Evolutionary conservation across 2,329 filamentous ascomycete species (phyloP), one percentile per base, ranked within the genome.

Genomic region (Nannizziopsis arthrosporioides): DNA sequence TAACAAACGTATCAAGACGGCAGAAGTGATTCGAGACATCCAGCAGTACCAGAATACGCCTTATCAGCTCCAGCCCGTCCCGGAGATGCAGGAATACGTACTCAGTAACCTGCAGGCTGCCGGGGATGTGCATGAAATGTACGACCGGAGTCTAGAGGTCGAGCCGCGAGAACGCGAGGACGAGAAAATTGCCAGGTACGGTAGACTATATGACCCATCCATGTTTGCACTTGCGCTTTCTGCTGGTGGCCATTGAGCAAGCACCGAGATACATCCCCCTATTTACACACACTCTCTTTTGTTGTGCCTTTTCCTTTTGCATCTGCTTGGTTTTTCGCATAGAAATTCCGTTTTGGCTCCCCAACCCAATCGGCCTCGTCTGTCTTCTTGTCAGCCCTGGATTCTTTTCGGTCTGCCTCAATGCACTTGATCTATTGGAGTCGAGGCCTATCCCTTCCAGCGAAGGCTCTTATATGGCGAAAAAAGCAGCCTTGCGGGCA

Each of bases 91-190:
- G 64, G 89, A 96, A 57, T 98, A 96, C 68, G 94, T 98, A 56
- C 70, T 95, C 57, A 89, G 82, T 65, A 95, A 96, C 65, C 94
- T 96, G 85, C 84, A 93, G 69, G 84, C 83, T 27, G 90, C 92
- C 3, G 85, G 88, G 45, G 90, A 96, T 65, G 92, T 98, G 54
- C 89, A 96, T 66, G 90, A 96, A 73, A 96, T 96, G 92, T 98
- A 96, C 72, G 89, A 96, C 68, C 89, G 89, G 75, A 94, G 88
- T 70, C 73, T 98, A 69, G 77, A 82, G 61, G 82, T 98, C 52
- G 92, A 98, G 66, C 92, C 92, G 54, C 79, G 92, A 60, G 92
- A 98, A 72, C 79, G 92, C 60, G 92, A 98, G 72, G 92, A 98
- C 63, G 92, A 98, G 72, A 96, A 96, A 76, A 96, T 98, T 74